phyloP scores from a whole-genome alignment of 2,329 filamentous ascomycete genomes.

The Bisporella sp. region DNA sequence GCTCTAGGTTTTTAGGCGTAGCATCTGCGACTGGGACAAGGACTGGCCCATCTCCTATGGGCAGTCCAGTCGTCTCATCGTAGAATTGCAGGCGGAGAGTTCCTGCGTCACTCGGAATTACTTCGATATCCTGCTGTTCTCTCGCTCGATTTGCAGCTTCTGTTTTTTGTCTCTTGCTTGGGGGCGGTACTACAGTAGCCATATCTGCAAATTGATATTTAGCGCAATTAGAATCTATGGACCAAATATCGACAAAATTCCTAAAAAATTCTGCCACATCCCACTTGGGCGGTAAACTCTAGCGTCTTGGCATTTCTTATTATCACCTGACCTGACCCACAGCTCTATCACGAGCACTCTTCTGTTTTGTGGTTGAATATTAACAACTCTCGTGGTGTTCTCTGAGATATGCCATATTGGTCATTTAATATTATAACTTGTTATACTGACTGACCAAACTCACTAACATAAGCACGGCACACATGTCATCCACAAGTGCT shows the following conservation, averaged over 20 bases:
- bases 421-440: not conserved
- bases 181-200: slow-evolving; percentile 77
- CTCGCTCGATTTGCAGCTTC: slow-evolving; percentile 65
- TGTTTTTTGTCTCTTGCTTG: slow-evolving; percentile 79
- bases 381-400: too few species aligned
- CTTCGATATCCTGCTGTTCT: slow-evolving; percentile 67
- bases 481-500: not conserved
- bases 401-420: too few species aligned
- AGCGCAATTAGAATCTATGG: too few species aligned
- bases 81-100: slow-evolving; percentile 82
- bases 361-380: too few species aligned
- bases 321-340: too few species aligned
- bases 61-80: slow-evolving; percentile 71
- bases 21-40: slow-evolving; percentile 78
- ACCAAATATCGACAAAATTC: too few species aligned
- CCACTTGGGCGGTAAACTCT: too few species aligned
- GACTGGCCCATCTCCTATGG: slow-evolving; percentile 52
- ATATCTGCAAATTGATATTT: slow-evolving; percentile 37
- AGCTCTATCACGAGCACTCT: too few species aligned
- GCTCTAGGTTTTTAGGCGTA: slow-evolving; percentile 80
- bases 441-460: slow-evolving; percentile 9
- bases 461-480: too few species aligned
- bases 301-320: too few species aligned
- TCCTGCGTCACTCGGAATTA: slow-evolving; percentile 61
- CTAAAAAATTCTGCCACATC: too few species aligned